Evolutionary conservation across 108 stramenopile genomes (phyloP).

Genomic region (Skeletonema grethae): DNA sequence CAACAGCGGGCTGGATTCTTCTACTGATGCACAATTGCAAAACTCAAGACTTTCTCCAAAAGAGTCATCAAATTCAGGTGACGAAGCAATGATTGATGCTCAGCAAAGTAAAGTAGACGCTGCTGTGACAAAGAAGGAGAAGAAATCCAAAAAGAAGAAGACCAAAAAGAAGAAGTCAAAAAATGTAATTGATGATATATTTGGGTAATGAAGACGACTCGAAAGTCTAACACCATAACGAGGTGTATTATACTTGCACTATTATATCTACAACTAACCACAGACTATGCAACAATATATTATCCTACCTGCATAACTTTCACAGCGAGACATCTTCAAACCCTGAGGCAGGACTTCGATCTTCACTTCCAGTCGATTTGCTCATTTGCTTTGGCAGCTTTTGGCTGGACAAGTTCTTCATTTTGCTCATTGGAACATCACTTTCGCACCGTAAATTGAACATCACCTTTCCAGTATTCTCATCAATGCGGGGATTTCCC

Average conservation of each 20-base stretch:
- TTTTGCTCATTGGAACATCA: constrained; percentile 44
- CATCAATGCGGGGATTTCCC: constrained; percentile 42
- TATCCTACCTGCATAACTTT: neutral
- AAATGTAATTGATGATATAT: constrained; percentile 46
- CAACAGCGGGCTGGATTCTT: too few relatives aligned
- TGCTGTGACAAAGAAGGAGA: neutral
- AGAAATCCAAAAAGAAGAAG: constrained; percentile 12
- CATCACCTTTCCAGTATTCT: constrained; percentile 38
- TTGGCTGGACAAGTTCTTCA: constrained; percentile 21
- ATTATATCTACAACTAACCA: neutral
- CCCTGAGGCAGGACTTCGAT: neutral
- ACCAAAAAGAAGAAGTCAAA: constrained; percentile 13
- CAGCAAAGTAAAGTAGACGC: neutral
- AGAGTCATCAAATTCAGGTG: neutral
- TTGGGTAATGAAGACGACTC: constrained; percentile 14
- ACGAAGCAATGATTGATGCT: neutral
- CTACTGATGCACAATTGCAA: neutral
- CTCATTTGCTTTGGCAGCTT: neutral
- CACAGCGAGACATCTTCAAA: neutral
- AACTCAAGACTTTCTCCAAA: neutral
- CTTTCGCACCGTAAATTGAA: constrained; percentile 44
- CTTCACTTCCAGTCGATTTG: neutral
- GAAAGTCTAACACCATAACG: neutral
- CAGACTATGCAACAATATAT: neutral
- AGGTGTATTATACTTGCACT: neutral